These are phyloP conservation scores for Calonectria hongkongensis DNA, from an alignment of 2,329 filamentous ascomycete genomes.

Conservation along the genomic window DNA sequence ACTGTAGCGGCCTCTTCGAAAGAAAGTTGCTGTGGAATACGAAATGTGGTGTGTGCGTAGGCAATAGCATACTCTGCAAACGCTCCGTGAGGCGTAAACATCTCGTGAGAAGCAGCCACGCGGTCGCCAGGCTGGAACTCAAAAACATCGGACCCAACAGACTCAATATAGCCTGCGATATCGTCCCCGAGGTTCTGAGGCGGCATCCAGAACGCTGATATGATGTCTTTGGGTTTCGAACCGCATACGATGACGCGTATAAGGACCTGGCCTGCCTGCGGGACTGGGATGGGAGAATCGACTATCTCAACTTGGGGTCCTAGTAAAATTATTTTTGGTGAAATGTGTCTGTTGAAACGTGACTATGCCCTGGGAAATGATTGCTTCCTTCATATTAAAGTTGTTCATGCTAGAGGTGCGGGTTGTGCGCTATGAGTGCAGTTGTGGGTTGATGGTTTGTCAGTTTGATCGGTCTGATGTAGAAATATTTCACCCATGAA, in stretches of 20 bases:
- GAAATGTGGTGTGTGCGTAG: neutral
- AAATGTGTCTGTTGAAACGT: too few species aligned
- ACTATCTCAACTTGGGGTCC: neutral
- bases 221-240: neutral
- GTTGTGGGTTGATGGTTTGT: too few species aligned
- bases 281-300: neutral
- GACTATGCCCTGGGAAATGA: too few species aligned
- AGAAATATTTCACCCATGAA: too few species aligned
- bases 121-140: neutral
- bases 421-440: too few species aligned
- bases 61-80: neutral
- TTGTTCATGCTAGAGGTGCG: too few species aligned
- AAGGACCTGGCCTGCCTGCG: neutral
- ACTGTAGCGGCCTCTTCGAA: neutral
- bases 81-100: neutral
- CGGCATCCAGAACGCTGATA: neutral
- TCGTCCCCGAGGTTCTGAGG: neutral
- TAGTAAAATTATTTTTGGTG: neutral
- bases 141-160: neutral
- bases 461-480: too few species aligned
- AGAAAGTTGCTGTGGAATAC: neutral
- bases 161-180: neutral
- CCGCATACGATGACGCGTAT: neutral
- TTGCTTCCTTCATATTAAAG: neutral
- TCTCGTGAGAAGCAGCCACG: neutral